Base-by-base conservation (phyloP, 164 flowering plant species). In the Berberis thunbergii region DNA sequence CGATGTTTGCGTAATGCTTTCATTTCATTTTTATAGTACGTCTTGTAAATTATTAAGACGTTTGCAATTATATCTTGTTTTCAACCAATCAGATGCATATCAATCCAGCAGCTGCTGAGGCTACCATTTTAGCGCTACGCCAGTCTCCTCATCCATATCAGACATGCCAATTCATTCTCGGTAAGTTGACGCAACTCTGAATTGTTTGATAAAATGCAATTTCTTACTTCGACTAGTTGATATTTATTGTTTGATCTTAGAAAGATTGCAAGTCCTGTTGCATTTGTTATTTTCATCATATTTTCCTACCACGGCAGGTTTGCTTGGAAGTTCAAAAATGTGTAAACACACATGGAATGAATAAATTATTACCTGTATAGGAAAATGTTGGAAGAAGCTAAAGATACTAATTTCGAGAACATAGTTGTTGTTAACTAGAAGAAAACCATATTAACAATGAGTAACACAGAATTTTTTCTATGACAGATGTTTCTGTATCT, bases 21-120 rank as follows among this genome's bases (percentile, higher is more conserved):
- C 2, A 43, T 59, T 43, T 10, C 39, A 3, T 59, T 43, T 43
- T 12, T 9, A 8, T 13, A 26, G 57, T 10, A 54, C 5, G 8
- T 52, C 10, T 52, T 10, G 6, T 54, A 4, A 13, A 54, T 54
- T 13, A 2, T 41, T 56, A 41, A 44, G 39, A n/a, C 41, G 44
- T 54, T 55, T 3, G 26, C 26, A 26, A 26, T 26, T 26, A 26
- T 26, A 26, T 26, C 26, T 26, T 26, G 26, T 26, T 44, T 9
- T 9, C 13, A 9, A 3, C 41, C 13, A 56, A 46, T 58, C 84
- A 90, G 98, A 82, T 90, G 86, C 83, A 87, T 80, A 71, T 72
- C 45, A 86, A 87, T 75, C 96, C 91, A 41, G 78, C 83, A 6
- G 86, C 77, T 12, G 91, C 97, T n/a, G 98, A 90, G 78, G 86